These are phyloP conservation scores for Venturia pyrina DNA, from an alignment of 2,329 filamentous ascomycete species.

Conservation along the genomic window DNA sequence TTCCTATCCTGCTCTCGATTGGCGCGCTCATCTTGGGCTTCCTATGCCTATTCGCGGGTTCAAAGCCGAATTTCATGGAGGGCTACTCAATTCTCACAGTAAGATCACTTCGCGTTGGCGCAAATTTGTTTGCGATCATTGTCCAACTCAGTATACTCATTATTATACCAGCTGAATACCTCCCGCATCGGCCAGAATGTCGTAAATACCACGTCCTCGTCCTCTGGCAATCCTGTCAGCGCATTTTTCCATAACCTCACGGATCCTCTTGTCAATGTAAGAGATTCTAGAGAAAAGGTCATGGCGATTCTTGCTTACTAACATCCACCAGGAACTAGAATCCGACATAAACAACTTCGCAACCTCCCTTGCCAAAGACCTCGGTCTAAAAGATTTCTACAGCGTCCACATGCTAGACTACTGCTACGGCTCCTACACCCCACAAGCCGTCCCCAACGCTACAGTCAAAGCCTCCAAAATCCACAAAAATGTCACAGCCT, in stretches of 20 bases:
- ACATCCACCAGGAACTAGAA: background rate
- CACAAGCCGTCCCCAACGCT: constrained; percentile 31
- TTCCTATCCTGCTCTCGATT: constrained; percentile 42
- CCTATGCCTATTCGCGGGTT: constrained; percentile 52
- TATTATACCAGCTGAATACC: constrained; percentile 40
- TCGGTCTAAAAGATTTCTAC: constrained; percentile 53
- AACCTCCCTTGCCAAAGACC: constrained; percentile 33
- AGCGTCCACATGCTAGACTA: constrained; percentile 50
- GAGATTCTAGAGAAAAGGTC: too few relatives aligned
- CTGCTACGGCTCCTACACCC: constrained; percentile 42
- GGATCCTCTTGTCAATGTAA: constrained; percentile 27
- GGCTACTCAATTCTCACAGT: constrained; percentile 48
- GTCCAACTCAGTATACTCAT: background rate
- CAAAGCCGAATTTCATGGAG: constrained; percentile 46
- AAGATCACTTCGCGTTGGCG: constrained; percentile 14
- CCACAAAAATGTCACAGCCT: constrained; percentile 42
- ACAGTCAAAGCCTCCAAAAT: constrained; percentile 32
- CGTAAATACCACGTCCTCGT: constrained; percentile 13
- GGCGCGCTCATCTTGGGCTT: constrained; percentile 48
- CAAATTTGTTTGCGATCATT: background rate
- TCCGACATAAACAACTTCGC: constrained; percentile 28
- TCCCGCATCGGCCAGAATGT: constrained; percentile 44
- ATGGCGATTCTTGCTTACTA: background rate
- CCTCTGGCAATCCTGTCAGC: constrained; percentile 16
- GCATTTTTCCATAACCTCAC: constrained; percentile 27